These are phyloP conservation scores for Aspergillus hortae DNA, from an alignment of 2,329 filamentous ascomycete genomes.

Conservation along the genomic window DNA sequence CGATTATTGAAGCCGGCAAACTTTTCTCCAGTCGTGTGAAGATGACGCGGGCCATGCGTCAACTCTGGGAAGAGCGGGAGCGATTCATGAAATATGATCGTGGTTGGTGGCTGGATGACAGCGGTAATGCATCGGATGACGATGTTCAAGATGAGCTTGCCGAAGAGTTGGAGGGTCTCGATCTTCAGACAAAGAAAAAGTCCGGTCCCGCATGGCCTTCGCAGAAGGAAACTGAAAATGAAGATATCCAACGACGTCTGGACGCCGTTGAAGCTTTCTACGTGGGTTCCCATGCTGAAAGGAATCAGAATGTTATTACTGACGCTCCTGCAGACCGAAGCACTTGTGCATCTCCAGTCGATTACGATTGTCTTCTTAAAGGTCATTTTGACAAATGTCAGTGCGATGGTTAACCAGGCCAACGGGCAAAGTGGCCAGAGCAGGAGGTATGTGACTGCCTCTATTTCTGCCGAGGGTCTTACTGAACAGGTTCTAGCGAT, in stretches of 20 bases:
- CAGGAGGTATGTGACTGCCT: constrained; percentile 46
- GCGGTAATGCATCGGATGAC: constrained; percentile 26
- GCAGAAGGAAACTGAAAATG: constrained; percentile 31
- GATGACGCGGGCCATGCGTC: constrained; percentile 85
- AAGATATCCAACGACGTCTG: constrained; percentile 54
- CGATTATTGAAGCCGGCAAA: constrained; percentile 90
- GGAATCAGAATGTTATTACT: neutral
- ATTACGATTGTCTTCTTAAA: constrained; percentile 90
- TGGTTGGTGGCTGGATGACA: constrained; percentile 67
- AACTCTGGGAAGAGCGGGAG: constrained; percentile 92
- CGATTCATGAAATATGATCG: constrained; percentile 87
- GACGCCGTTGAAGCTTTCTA: constrained; percentile 79
- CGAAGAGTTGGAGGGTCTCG: constrained; percentile 21
- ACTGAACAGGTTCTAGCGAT: constrained; percentile 15
- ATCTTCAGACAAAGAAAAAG: constrained; percentile 16
- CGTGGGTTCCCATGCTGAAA: constrained; percentile 52
- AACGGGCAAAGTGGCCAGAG: constrained; percentile 45
- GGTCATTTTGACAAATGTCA: constrained; percentile 81
- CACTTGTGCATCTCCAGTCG: constrained; percentile 84
- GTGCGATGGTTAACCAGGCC: constrained; percentile 67
- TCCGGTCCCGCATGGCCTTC: constrained; percentile 10
- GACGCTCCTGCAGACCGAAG: constrained; percentile 54
- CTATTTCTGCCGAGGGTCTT: neutral
- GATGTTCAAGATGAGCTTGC: constrained; percentile 44
- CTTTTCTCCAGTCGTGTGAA: constrained; percentile 86